Conservation (phyloP, 164 flowering plant genomes). For the Vitis riparia region DNA sequence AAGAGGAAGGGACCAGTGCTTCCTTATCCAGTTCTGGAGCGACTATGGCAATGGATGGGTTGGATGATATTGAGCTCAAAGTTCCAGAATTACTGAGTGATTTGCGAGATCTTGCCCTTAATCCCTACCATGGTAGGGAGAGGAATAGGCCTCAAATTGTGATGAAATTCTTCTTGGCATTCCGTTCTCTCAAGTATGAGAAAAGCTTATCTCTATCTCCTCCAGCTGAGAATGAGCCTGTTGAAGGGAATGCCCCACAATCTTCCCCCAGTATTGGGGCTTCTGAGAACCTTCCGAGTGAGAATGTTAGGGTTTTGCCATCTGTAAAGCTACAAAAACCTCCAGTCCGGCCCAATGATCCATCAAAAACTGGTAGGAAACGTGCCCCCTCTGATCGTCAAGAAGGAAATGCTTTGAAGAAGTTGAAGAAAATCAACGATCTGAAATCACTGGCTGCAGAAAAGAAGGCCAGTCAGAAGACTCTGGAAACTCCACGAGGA, state of each 20-base stretch:
- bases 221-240: slow-evolving; percentile 36
- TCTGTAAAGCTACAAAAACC: slow-evolving; percentile 40
- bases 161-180: slow-evolving; percentile 52
- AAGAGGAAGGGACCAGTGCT: slow-evolving; percentile 21
- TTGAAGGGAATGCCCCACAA: slow-evolving; percentile 28
- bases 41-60: slow-evolving; percentile 10
- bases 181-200: slow-evolving; percentile 75
- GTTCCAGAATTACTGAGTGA: slow-evolving; percentile 56
- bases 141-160: slow-evolving; percentile 35
- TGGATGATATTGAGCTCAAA: slow-evolving; percentile 28
- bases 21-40: slow-evolving; percentile 9
- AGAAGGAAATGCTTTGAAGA: slow-evolving; percentile 65
- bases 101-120: slow-evolving; percentile 67
- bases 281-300: slow-evolving; percentile 25
- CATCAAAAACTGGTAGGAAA: slow-evolving; percentile 68
- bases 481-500: slow-evolving; percentile 31
- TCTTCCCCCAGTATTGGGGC: slow-evolving; percentile 19
- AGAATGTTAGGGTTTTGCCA: slow-evolving; percentile 24
- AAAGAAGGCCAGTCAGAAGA: slow-evolving; percentile 47
- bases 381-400: slow-evolving; percentile 74
- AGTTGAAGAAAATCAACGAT: slow-evolving; percentile 56
- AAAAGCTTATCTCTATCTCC: slow-evolving; percentile 63
- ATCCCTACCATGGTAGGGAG: slow-evolving; percentile 69
- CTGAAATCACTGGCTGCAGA: slow-evolving; percentile 51
- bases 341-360: slow-evolving; percentile 56